These are phyloP conservation scores for Lachancea sp. DNA, from an alignment of 805 yeast genomes.

Conservation along the genomic window DNA sequence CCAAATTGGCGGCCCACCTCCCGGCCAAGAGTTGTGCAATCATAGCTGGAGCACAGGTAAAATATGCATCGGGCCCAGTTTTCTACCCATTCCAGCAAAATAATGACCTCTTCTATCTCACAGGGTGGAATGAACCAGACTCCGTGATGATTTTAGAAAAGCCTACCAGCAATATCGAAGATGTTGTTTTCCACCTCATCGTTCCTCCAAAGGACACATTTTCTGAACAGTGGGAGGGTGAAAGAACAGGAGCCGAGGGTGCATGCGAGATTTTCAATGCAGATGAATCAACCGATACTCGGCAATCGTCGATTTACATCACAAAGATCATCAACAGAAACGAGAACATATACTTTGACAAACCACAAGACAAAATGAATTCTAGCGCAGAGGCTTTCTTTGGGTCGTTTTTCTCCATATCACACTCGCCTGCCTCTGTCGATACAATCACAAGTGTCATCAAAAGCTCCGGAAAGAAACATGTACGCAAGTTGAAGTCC, in stretches of 20 bases:
- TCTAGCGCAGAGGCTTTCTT: constrained; percentile 24
- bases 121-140: constrained; percentile 92
- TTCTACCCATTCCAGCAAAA: constrained; percentile 91
- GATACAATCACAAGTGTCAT: constrained; percentile 27
- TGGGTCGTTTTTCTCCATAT: constrained; percentile 26
- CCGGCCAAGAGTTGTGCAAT: constrained; percentile 65
- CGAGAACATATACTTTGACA: constrained; percentile 51
- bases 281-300: constrained; percentile 56
- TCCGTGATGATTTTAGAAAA: constrained; percentile 64
- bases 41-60: constrained; percentile 62
- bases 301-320: constrained; percentile 39
- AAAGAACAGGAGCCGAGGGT: constrained; percentile 78
- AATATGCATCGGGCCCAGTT: constrained; percentile 84
- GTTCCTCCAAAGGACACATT: constrained; percentile 77
- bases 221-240: constrained; percentile 94
- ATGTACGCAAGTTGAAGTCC: constrained; percentile 25
- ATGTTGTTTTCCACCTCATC: constrained; percentile 63
- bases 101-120: constrained; percentile 76
- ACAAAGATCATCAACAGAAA: constrained; percentile 43
- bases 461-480: constrained; percentile 29
- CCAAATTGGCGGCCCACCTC: constrained; percentile 47
- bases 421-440: constrained; percentile 20
- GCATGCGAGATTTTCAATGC: constrained; percentile 83
- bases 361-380: constrained; percentile 23
- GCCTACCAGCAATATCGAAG: constrained; percentile 44